These are phyloP conservation scores for Thermothelomyces thermophilus DNA, from an alignment of 2,329 filamentous ascomycete genomes.

Conservation along the genomic window DNA sequence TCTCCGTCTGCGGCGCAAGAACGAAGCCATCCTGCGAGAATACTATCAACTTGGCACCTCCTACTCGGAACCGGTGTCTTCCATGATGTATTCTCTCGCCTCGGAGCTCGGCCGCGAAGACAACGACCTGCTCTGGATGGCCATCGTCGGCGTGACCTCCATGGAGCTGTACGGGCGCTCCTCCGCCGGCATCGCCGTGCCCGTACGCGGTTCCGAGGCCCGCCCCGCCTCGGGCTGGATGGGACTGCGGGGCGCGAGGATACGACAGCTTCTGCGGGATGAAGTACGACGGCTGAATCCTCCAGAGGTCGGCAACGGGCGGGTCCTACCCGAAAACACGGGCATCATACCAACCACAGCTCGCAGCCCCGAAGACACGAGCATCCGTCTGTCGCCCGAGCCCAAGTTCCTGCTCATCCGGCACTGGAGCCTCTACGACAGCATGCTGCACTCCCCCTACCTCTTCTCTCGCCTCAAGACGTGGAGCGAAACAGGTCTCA, in stretches of 20 bases:
- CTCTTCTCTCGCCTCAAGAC: conserved; percentile 86
- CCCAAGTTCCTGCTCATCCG: conserved; percentile 87
- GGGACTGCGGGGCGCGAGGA: conserved; percentile 72
- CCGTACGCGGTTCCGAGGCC: conserved; percentile 48
- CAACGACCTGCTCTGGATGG: conserved; percentile 90
- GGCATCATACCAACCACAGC: conserved; percentile 88
- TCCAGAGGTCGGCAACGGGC: conserved; percentile 56
- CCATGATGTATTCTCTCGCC: conserved; percentile 87
- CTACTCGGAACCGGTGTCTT: conserved; percentile 91
- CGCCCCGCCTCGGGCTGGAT: conserved; percentile 65
- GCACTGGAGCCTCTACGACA: conserved; percentile 97
- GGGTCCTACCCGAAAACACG: conserved; percentile 56
- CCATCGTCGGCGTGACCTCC: conserved; percentile 91
- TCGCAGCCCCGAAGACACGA: conserved; percentile 80
- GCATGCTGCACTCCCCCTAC: conserved; percentile 96
- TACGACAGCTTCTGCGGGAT: conserved; percentile 80
- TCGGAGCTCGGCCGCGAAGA: conserved; percentile 94
- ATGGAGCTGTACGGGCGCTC: conserved; percentile 87
- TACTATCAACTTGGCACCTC: conserved; percentile 87
- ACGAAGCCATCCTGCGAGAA: conserved; percentile 66
- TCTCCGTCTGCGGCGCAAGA: conserved; percentile 65
- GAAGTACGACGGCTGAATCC: conserved; percentile 93
- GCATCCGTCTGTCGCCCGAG: conserved; percentile 87
- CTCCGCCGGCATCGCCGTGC: conserved; percentile 66
- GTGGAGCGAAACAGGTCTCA: conserved; percentile 85